These are phyloP conservation scores for Rutidosis leptorrhynchoides DNA, from an alignment of 129 eudicot genomes.

Conservation along the genomic window DNA sequence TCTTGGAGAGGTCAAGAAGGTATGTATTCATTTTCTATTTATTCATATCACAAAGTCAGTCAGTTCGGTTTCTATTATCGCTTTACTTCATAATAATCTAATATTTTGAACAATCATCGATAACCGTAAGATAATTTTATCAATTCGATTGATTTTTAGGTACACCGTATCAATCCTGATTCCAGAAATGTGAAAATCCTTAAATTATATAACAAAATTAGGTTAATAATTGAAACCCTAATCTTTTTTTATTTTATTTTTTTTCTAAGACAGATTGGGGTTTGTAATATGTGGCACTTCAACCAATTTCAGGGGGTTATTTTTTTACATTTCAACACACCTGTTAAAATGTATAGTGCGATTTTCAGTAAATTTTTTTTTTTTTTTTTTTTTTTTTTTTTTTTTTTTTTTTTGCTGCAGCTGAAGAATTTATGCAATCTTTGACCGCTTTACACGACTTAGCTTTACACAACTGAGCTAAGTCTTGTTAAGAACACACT, in stretches of 20 bases:
- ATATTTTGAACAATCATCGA: neutral
- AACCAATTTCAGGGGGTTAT: slow-evolving; percentile 4
- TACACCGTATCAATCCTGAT: neutral
- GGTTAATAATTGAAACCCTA: slow-evolving; percentile 23
- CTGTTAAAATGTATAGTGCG: too few species aligned
- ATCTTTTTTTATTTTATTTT: too few species aligned
- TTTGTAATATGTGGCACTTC: neutral
- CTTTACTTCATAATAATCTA: neutral
- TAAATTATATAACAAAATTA: slow-evolving; percentile 3
- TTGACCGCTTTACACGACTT: neutral
- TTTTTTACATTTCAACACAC: neutral
- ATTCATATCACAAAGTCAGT: too few species aligned
- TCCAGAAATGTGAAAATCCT: slow-evolving; percentile 13
- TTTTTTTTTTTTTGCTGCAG: slow-evolving; percentile 15
- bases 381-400: too few species aligned
- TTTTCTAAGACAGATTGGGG: slow-evolving; percentile 19
- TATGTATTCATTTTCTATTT: neutral
- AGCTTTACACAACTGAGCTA: neutral
- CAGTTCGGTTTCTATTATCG: neutral
- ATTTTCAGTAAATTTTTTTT: too few species aligned
- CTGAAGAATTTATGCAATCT: slow-evolving; percentile 13
- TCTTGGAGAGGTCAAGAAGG: neutral
- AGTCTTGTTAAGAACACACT: neutral
- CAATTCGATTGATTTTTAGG: neutral
- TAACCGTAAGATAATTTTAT: neutral